These are phyloP conservation scores for Rhododendron simsii DNA, from an alignment of 148 eudicot species.

Conservation along the genomic window DNA sequence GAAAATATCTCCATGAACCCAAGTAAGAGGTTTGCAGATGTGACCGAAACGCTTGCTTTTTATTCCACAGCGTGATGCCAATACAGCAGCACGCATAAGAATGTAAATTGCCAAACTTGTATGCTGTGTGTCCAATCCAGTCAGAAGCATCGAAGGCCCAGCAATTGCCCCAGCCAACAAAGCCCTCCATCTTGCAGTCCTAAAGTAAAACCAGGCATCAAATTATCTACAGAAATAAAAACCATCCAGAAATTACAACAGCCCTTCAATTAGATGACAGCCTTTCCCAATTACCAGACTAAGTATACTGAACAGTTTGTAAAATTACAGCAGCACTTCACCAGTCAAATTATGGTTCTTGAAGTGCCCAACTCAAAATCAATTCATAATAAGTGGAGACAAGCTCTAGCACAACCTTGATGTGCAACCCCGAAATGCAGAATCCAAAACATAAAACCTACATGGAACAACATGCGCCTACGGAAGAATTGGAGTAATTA, in stretches of 20 bases:
- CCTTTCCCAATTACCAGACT: constrained; percentile 2
- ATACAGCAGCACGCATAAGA: constrained; percentile 92
- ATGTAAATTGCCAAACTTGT: constrained; percentile 91
- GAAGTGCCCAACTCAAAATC: background rate
- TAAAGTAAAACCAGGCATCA: constrained; percentile 29
- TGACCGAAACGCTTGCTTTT: constrained; percentile 86
- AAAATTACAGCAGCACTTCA: background rate
- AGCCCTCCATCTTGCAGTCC: constrained; percentile 98
- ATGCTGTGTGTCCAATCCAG: constrained; percentile 79
- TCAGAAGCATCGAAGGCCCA: constrained; percentile 96
- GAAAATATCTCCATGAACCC: constrained; percentile 94
- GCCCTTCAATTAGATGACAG: background rate
- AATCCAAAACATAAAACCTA: background rate
- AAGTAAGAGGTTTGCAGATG: constrained; percentile 86
- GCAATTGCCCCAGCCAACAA: constrained; percentile 90
- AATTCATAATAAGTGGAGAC: background rate
- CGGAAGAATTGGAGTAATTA: background rate
- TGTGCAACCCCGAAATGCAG: background rate
- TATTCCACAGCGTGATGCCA: constrained; percentile 98
- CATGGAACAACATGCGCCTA: background rate
- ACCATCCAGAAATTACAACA: background rate
- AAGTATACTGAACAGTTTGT: background rate
- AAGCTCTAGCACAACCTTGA: background rate
- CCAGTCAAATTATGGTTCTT: background rate
- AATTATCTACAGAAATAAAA: background rate